phyloP scores from a whole-genome alignment of 1,284 basidiomycete species.

The Coniophora puteana region DNA sequence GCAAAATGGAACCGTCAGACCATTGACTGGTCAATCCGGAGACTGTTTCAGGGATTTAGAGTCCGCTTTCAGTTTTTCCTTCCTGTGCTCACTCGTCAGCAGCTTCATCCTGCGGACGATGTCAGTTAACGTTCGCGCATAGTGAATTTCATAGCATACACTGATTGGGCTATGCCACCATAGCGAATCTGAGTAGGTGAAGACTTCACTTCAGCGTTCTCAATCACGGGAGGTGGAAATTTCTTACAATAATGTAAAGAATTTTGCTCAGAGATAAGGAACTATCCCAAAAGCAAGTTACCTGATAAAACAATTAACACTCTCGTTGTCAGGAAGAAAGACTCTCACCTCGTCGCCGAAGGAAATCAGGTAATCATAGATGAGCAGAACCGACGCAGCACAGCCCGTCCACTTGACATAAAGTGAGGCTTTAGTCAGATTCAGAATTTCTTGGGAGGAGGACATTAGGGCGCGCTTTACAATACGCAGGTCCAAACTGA shows the following conservation, averaged over 20 bases:
- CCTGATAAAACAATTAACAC: conserved; percentile 1
- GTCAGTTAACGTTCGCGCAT: no score
- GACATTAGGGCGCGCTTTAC: no score
- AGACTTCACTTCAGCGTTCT: neutral
- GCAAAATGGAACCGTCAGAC: neutral
- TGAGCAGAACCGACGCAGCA: conserved; percentile 5
- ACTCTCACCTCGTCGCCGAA: conserved; percentile 7
- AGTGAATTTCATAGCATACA: no score
- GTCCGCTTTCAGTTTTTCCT: no score
- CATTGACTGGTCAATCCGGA: no score
- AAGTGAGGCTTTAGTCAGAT: no score
- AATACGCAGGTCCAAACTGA: no score
- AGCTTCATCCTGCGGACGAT: no score
- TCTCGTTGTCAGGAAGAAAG: neutral
- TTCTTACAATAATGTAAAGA: conserved; percentile 7
- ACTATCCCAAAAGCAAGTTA: conserved; percentile 7
- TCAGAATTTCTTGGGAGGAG: no score
- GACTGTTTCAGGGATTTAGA: no score
- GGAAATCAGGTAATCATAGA: conserved; percentile 10
- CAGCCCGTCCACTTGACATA: no score
- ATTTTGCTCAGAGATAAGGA: conserved; percentile 5
- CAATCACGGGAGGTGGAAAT: neutral
- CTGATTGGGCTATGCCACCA: neutral
- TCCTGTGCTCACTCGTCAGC: no score
- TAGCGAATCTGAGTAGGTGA: neutral